Evolutionary conservation across 2,329 filamentous ascomycete genomes (phyloP).

Genomic region (Alternaria sp.): DNA sequence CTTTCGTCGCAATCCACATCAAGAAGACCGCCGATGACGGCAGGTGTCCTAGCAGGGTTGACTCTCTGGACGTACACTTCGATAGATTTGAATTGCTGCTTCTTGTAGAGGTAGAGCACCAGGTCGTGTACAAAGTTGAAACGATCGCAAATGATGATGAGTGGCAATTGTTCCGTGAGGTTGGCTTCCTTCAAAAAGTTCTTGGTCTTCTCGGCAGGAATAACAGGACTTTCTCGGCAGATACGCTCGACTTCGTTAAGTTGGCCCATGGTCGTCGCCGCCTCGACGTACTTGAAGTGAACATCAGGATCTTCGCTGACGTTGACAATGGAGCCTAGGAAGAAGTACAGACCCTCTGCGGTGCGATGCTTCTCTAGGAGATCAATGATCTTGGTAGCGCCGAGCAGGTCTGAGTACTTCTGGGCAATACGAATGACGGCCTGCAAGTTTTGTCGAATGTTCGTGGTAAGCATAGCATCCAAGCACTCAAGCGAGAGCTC

Average conservation of each 20-base stretch:
- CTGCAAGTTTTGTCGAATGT: slow-evolving; percentile 96
- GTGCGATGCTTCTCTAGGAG: slow-evolving; percentile 98
- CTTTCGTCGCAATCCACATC: slow-evolving; percentile 97
- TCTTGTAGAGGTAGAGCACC: slow-evolving; percentile 96
- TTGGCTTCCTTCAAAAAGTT: slow-evolving; percentile 99
- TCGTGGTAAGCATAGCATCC: slow-evolving; percentile 94
- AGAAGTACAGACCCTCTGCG: slow-evolving; percentile 96
- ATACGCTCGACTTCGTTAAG: slow-evolving; percentile 97
- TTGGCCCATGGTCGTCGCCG: slow-evolving; percentile 91
- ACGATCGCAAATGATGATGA: slow-evolving; percentile 99
- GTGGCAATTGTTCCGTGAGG: slow-evolving; percentile 87
- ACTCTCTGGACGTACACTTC: slow-evolving; percentile 98
- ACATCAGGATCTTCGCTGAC: slow-evolving; percentile 94
- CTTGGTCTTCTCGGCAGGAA: slow-evolving; percentile 95
- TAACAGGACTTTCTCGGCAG: slow-evolving; percentile 78
- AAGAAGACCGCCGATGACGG: slow-evolving; percentile 90
- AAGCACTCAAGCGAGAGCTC: slow-evolving; percentile 94
- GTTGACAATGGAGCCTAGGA: slow-evolving; percentile 97
- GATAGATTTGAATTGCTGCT: slow-evolving; percentile 98
- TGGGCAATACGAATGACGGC: slow-evolving; percentile 95
- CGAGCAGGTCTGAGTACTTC: slow-evolving; percentile 96
- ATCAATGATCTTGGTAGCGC: slow-evolving; percentile 86
- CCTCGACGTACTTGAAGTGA: slow-evolving; percentile 99
- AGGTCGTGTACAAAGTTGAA: slow-evolving; percentile 99
- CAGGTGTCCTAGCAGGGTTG: slow-evolving; percentile 89